Conservation (phyloP, 108 stramenopile species). For the Skeletonema tropicum region DNA sequence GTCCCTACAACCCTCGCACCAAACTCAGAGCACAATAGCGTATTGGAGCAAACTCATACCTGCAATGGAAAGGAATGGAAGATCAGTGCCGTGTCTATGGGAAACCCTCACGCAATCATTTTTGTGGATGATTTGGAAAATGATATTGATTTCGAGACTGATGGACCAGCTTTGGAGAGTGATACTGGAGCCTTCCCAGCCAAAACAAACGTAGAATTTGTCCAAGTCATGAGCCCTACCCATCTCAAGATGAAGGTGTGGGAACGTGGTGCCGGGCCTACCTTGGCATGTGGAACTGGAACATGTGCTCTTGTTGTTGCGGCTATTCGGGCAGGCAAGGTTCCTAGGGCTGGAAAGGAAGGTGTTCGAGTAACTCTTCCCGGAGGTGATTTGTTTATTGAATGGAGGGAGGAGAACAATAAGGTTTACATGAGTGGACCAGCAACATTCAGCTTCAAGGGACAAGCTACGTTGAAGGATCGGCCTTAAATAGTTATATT, state of each 20-base stretch:
- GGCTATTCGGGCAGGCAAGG: slow-evolving; percentile 88
- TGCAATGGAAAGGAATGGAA: slow-evolving; percentile 90
- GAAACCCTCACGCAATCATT: slow-evolving; percentile 96
- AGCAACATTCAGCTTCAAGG: slow-evolving; percentile 65
- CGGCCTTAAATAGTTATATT: background rate
- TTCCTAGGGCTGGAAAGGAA: slow-evolving; percentile 64
- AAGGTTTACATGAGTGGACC: slow-evolving; percentile 95
- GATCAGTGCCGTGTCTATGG: slow-evolving; percentile 94
- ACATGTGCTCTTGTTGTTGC: slow-evolving; percentile 95
- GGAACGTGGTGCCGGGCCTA: slow-evolving; percentile 98
- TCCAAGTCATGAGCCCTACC: slow-evolving; percentile 80
- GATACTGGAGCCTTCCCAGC: slow-evolving; percentile 88
- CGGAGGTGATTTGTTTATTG: slow-evolving; percentile 91
- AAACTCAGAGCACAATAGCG: slow-evolving; percentile 76
- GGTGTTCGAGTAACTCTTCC: slow-evolving; percentile 84
- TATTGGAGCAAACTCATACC: slow-evolving; percentile 84
- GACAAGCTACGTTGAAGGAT: slow-evolving; percentile 58
- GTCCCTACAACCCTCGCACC: slow-evolving; percentile 90
- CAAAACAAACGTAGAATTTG: slow-evolving; percentile 97
- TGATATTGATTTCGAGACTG: slow-evolving; percentile 84
- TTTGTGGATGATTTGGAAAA: slow-evolving; percentile 92
- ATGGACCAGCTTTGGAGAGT: slow-evolving; percentile 91
- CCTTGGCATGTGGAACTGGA: slow-evolving; percentile 97
- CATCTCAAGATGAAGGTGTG: slow-evolving; percentile 97
- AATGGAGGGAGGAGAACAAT: slow-evolving; percentile 90